Evolutionary conservation across 768 basidiomycete species (phyloP).

Genomic region (Pholiota conissans): DNA sequence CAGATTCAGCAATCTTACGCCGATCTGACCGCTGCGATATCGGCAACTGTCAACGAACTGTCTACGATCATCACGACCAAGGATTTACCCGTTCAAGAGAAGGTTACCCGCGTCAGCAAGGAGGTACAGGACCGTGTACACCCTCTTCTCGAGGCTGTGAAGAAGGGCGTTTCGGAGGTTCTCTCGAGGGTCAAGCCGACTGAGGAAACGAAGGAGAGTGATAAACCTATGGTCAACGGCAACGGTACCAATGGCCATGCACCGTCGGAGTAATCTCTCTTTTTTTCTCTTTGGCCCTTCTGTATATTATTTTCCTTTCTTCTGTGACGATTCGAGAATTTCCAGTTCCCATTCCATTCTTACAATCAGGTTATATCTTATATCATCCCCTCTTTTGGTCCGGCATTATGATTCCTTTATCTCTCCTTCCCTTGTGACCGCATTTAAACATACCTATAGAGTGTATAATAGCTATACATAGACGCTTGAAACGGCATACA

Average conservation of each 20-base stretch:
- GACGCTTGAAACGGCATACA: neutral
- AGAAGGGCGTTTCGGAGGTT: constrained; percentile 41
- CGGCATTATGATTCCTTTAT: neutral
- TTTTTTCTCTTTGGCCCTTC: neutral
- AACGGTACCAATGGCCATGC: constrained; percentile 14
- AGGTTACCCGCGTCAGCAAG: constrained; percentile 52
- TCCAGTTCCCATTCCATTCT: neutral
- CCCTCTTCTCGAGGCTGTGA: constrained; percentile 58
- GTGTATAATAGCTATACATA: constrained; percentile 4
- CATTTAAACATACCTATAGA: constrained; percentile 2
- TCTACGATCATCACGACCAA: constrained; percentile 50
- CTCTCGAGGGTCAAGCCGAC: constrained; percentile 19
- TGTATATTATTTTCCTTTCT: neutral
- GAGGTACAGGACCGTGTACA: constrained; percentile 62
- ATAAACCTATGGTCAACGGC: neutral
- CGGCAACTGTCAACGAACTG: constrained; percentile 53
- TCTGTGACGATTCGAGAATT: neutral
- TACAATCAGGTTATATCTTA: neutral
- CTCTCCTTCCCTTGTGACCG: neutral
- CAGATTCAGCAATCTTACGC: constrained; percentile 60
- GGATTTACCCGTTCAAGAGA: constrained; percentile 61
- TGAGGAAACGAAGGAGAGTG: neutral
- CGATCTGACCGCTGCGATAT: constrained; percentile 45
- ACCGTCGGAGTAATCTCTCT: constrained; percentile 4
- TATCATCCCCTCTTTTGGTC: neutral